These are phyloP conservation scores for Selaginella tamariscina DNA, from an alignment of 75 land plant genomes.

Conservation along the genomic window DNA sequence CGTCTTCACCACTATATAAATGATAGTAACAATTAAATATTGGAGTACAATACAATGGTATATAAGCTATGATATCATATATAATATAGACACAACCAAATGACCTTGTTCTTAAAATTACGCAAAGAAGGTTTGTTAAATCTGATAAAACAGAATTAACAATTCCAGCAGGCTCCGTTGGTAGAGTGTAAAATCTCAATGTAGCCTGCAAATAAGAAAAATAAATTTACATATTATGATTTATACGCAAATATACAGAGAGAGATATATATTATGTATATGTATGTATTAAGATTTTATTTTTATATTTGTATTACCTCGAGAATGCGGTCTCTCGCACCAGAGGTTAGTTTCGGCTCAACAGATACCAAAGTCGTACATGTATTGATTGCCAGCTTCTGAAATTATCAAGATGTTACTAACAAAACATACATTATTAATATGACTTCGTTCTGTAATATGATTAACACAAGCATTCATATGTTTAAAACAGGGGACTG, in stretches of 20 bases:
- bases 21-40: not conserved
- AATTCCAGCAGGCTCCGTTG: slow-evolving; percentile 55
- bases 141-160: slow-evolving; percentile 60
- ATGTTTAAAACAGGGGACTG: not conserved
- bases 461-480: no score
- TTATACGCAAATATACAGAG: not conserved
- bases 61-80: no score
- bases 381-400: slow-evolving; percentile 84
- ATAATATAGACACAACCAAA: no score
- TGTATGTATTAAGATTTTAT: not conserved
- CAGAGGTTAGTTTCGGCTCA: slow-evolving; percentile 72
- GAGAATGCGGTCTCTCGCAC: slow-evolving; percentile 66
- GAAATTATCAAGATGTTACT: slow-evolving; percentile 8
- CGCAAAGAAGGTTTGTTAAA: slow-evolving; percentile 61
- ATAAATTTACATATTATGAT: not conserved
- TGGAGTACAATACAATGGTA: no score
- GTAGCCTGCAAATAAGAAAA: slow-evolving; percentile 55
- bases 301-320: slow-evolving; percentile 37
- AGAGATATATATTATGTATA: not conserved
- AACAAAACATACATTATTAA: slow-evolving; percentile 9
- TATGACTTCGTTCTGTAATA: no score
- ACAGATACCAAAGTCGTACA: slow-evolving; percentile 93
- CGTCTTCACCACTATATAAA: slow-evolving; percentile 84
- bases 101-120: slow-evolving; percentile 81
- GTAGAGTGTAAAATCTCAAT: slow-evolving; percentile 77